Conservation (phyloP, 139 green algal species). For the Closterium sp. region DNA sequence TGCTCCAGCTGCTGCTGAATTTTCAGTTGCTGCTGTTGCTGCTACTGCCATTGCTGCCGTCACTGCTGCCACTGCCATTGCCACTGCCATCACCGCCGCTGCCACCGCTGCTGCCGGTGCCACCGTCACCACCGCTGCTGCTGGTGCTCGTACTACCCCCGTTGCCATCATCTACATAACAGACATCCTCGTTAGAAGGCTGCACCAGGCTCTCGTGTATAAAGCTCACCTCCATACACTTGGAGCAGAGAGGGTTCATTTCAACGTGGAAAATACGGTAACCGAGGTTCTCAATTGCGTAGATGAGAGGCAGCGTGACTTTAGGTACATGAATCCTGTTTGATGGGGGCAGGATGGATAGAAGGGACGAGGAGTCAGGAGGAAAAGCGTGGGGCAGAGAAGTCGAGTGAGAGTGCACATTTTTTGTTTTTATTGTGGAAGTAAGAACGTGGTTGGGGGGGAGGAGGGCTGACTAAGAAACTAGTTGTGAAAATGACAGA, state of each 20-base stretch:
- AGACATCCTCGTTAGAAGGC: neutral
- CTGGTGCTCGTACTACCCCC: neutral
- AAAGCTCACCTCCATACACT: conserved; percentile 29
- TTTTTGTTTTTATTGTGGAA: too few relatives aligned
- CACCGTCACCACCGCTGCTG: neutral
- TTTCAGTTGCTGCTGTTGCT: neutral
- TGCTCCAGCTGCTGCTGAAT: neutral
- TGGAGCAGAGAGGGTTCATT: conserved; percentile 11
- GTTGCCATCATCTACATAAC: neutral
- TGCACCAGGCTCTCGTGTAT: conserved; percentile 34
- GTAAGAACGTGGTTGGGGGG: too few relatives aligned
- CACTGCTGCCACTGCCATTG: neutral
- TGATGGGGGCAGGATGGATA: neutral
- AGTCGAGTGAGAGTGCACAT: too few relatives aligned
- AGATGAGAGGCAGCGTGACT: neutral
- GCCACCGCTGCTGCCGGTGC: too few relatives aligned
- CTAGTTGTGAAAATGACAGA: too few relatives aligned
- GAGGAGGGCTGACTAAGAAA: too few relatives aligned
- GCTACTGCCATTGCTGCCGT: neutral
- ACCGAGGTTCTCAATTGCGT: conserved; percentile 15
- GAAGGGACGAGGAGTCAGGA: too few relatives aligned
- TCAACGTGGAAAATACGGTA: conserved; percentile 38
- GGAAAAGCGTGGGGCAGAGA: neutral
- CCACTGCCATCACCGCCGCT: neutral
- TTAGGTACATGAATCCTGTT: neutral